Conservation (phyloP, 345 rosid species). For the Ricinus communis region DNA sequence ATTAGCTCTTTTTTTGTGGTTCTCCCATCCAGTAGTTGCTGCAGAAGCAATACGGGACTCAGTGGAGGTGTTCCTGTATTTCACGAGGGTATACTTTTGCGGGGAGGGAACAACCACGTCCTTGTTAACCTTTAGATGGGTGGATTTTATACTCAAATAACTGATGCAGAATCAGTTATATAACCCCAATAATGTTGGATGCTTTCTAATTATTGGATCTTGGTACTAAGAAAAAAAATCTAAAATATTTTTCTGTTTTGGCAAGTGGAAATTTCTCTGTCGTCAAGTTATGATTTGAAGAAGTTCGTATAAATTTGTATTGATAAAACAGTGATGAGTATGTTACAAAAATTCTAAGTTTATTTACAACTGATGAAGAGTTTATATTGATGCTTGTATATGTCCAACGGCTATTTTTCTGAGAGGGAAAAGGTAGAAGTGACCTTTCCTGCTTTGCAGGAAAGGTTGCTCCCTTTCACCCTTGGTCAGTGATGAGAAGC, state of each 20-base stretch:
- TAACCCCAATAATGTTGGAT: background rate
- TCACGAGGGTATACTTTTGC: background rate
- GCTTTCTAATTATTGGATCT: slow-evolving; percentile 1
- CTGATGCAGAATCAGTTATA: slow-evolving; percentile 2
- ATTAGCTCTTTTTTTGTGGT: background rate
- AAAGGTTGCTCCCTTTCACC: too few species aligned
- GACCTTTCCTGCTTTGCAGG: too few species aligned
- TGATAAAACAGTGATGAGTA: too few species aligned
- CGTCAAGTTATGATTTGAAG: background rate
- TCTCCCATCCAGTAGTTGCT: slow-evolving; percentile 16
- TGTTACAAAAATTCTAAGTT: too few species aligned
- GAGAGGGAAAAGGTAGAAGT: too few species aligned
- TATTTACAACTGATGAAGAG: too few species aligned
- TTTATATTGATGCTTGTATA: too few species aligned
- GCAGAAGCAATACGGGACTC: slow-evolving; percentile 18
- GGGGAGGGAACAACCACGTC: slow-evolving; percentile 16
- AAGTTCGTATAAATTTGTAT: too few species aligned
- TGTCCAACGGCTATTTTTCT: too few species aligned
- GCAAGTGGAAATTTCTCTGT: background rate
- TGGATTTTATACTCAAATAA: background rate
- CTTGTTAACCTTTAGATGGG: background rate
- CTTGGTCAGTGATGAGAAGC: too few species aligned
- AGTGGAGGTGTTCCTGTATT: slow-evolving; percentile 13
- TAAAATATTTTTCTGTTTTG: too few species aligned
- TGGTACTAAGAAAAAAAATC: background rate